Evolutionary conservation across 2,329 filamentous ascomycete species (phyloP), one percentile per base, ranked within the genome.

Genomic region (Hypoxylon sp.): DNA sequence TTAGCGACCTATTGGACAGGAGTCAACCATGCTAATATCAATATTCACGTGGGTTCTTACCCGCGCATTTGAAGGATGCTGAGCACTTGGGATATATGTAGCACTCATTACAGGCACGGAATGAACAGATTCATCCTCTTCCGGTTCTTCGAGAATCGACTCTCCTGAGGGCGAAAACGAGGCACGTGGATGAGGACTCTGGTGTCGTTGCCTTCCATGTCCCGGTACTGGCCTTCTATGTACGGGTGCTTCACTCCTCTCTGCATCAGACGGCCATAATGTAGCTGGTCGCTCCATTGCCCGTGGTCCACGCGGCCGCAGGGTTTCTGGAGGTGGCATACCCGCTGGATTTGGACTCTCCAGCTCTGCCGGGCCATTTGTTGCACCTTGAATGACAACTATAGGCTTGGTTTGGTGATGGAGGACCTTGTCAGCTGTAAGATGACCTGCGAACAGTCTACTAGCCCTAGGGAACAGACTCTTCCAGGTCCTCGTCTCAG

Each of bases 321-420:
- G 42, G 2, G 18, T 11, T 28, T 11, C 4, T 4, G 12, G 26
- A 0, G 12, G 5, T 26, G 30, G 20, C 8, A 9, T 11, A 26
- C 14, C n/a, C 8, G 20, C 8, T 20, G 3, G 26, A 24, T 26
- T 12, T 38, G 11, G 14, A 8, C 14, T n/a, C n/a, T 36, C n/a
- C 24, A 54, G 12, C 18, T 61, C 52, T 4, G 33, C 48, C 6
- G 56, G 61, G 11, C 46, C 32, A 36, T 50, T 44, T 3, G 32
- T 9, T n/a, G 26, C 20, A 4, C 32, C 48, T 18, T 30, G 44
- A 32, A 16, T 14, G 3, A 18, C 8, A 9, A 36, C n/a, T 22
- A n/a, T n/a, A n/a, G 44, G 22, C 33, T 48, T 4, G 22, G 12
- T 9, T 52, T 52, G 22, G 26, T 20, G 51, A n/a, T 44, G 18